Evolutionary conservation across 768 basidiomycete species (phyloP).

Genomic region (Lactarius sanguifluus): DNA sequence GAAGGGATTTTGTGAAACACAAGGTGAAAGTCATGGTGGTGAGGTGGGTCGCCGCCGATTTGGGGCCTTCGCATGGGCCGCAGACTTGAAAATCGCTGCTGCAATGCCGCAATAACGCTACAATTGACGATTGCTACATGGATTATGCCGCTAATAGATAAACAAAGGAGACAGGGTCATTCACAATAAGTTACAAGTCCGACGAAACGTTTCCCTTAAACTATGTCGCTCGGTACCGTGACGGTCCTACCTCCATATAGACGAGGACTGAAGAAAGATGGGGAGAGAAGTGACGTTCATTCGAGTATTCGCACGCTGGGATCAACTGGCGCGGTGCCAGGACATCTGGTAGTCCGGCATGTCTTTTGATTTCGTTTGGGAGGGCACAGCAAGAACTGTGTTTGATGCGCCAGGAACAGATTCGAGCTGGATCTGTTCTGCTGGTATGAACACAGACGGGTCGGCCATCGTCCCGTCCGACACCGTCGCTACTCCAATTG

Average conservation of each 20-base stretch:
- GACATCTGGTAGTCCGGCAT: neutral
- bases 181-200: no score
- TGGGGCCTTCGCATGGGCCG: no score
- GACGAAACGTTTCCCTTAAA: no score
- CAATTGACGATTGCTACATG: no score
- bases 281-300: neutral
- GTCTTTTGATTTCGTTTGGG: neutral
- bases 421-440: neutral
- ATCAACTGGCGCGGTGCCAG: neutral
- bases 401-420: conserved; percentile 1
- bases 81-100: no score
- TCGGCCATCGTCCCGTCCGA: neutral
- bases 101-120: no score
- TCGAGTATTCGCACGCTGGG: neutral
- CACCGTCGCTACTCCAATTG: neutral
- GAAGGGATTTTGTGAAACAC: no score
- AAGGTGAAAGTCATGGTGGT: no score
- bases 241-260: neutral
- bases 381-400: neutral
- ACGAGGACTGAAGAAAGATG: neutral
- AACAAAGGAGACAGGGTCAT: no score
- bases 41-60: no score
- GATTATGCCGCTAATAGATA: no score
- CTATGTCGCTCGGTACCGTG: no score
- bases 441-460: conserved; percentile 1